These are phyloP conservation scores for Pythium aquatile DNA, from an alignment of 352 stramenopile genomes.

Conservation along the genomic window DNA sequence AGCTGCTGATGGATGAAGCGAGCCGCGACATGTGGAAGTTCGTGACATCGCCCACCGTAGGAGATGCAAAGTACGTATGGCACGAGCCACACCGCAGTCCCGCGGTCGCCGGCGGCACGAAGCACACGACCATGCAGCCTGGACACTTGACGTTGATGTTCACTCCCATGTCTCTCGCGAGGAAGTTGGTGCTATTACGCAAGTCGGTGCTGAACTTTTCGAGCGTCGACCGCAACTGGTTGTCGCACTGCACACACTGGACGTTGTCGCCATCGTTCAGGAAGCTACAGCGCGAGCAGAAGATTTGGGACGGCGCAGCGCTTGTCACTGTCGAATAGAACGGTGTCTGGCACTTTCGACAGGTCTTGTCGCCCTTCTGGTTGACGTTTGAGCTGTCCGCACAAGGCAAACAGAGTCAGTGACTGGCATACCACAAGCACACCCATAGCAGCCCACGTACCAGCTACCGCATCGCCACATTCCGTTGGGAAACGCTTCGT, in stretches of 20 bases:
- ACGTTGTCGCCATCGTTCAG: conserved; percentile 68
- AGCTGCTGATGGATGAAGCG: conserved; percentile 74
- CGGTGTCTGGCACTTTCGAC: conserved; percentile 51
- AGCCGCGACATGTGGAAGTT: conserved; percentile 84
- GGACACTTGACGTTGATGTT: conserved; percentile 86
- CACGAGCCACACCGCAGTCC: conserved; percentile 77
- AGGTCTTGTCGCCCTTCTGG: conserved; percentile 59
- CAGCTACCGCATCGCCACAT: conserved; percentile 74
- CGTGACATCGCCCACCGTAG: conserved; percentile 71
- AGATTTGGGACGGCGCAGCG: conserved; percentile 68
- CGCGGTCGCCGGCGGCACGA: conserved; percentile 68
- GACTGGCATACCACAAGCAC: neutral
- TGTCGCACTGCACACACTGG: conserved; percentile 72
- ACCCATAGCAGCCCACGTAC: conserved; percentile 27
- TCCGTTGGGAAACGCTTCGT: conserved; percentile 67
- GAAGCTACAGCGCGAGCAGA: conserved; percentile 73
- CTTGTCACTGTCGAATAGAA: conserved; percentile 70
- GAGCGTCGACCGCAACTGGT: conserved; percentile 70
- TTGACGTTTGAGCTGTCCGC: conserved; percentile 47
- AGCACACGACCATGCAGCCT: conserved; percentile 70
- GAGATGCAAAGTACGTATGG: conserved; percentile 83
- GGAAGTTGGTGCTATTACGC: conserved; percentile 76
- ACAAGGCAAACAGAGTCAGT: neutral
- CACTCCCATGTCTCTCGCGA: conserved; percentile 77
- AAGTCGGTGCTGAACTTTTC: conserved; percentile 73